Conservation (phyloP, 192 early-diverging fungal genomes). For the Coemansia sp. region DNA sequence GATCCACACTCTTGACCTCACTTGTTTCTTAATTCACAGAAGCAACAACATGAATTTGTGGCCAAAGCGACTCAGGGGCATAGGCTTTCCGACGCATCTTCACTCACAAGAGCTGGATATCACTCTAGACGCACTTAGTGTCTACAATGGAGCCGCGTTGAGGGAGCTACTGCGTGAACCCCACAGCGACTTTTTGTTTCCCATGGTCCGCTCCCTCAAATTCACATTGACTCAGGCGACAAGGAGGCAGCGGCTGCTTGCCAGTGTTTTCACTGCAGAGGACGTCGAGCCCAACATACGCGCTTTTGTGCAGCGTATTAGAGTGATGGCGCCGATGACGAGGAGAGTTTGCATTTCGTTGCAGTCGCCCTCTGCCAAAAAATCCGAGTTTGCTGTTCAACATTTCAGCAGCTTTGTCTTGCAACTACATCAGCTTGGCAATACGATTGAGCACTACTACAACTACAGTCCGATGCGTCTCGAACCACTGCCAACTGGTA, state of each 20-base stretch:
- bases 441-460: neutral
- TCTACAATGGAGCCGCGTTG: neutral
- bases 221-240: neutral
- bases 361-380: neutral
- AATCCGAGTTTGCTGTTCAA: neutral
- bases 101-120: neutral
- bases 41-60: neutral
- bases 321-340: neutral
- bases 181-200: neutral
- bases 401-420: neutral
- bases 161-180: neutral
- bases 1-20: neutral
- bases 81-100: neutral
- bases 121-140: neutral
- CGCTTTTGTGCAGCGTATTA: neutral
- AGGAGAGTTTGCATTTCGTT: neutral
- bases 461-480: neutral
- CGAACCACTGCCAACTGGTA: neutral
- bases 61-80: neutral
- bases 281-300: neutral
- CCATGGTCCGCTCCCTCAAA: neutral
- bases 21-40: neutral
- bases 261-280: neutral
- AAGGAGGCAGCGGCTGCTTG: neutral
- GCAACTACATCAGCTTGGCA: neutral